These are phyloP conservation scores for Marasmius tenuissimus DNA, from an alignment of 1,284 basidiomycete genomes.

Conservation along the genomic window DNA sequence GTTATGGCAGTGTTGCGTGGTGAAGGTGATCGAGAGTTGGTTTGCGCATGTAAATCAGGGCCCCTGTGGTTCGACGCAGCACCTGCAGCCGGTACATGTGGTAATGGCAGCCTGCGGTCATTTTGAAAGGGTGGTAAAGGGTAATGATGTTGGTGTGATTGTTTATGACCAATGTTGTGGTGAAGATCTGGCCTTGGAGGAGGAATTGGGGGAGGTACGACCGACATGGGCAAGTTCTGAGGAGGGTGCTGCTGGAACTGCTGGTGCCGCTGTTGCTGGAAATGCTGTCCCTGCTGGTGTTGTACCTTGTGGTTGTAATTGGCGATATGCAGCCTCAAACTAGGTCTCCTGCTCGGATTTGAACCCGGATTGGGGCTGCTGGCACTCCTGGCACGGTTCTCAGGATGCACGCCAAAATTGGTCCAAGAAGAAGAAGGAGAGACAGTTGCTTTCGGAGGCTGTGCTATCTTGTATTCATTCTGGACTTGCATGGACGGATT, in stretches of 20 bases:
- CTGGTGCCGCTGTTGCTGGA: not conserved
- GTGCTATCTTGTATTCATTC: not conserved
- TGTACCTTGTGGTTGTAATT: not conserved
- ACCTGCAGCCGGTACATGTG: not conserved
- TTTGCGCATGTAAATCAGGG: not conserved
- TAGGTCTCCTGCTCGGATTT: not conserved
- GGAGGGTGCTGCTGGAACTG: not conserved
- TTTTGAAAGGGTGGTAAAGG: not conserved
- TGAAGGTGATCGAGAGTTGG: not conserved
- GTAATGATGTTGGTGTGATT: not conserved
- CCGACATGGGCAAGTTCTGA: not conserved
- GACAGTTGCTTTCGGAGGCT: not conserved
- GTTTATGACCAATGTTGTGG: not conserved
- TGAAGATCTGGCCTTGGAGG: not conserved
- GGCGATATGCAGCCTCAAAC: not conserved
- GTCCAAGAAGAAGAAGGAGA: not conserved
- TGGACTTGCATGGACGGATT: not conserved
- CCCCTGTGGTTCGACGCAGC: not conserved
- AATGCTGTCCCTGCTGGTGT: not conserved
- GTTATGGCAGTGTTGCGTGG: not conserved
- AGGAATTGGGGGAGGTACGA: not conserved
- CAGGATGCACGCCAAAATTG: not conserved
- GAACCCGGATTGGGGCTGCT: not conserved
- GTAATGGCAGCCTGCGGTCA: not conserved
- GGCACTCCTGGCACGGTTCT: not conserved